Conservation (phyloP, 495 filamentous ascomycete genomes). For the Xylaria palmicola region DNA sequence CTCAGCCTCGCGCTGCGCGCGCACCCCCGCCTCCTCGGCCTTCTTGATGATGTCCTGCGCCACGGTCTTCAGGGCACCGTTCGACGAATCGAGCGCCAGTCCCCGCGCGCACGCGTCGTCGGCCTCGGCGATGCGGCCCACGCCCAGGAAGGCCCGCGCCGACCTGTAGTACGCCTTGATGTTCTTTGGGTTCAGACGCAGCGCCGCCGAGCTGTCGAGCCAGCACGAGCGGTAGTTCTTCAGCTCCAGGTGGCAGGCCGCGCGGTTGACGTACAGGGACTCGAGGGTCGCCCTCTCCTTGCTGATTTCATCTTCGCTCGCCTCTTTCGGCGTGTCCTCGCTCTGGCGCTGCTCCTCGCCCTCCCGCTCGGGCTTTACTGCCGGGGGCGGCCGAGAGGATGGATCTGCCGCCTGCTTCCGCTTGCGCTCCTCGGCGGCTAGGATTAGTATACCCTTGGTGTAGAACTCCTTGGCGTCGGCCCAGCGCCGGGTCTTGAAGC, state of each 20-base stretch:
- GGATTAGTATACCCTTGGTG: conserved; percentile 70
- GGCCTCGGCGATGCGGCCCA: conserved; percentile 72
- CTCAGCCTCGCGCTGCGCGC: conserved; percentile 48
- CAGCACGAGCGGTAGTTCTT: conserved; percentile 80
- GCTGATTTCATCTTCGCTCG: conserved; percentile 47
- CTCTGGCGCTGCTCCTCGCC: conserved; percentile 15
- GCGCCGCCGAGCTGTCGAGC: conserved; percentile 74
- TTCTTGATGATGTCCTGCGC: conserved; percentile 54
- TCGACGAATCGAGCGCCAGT: conserved; percentile 61
- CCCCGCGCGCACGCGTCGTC: conserved; percentile 72
- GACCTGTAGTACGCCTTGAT: conserved; percentile 89
- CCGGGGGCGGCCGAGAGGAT: conserved; percentile 3
- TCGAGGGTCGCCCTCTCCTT: conserved; percentile 64
- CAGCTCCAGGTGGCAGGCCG: conserved; percentile 72
- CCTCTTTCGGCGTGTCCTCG: conserved; percentile 30
- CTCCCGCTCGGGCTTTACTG: conserved; percentile 35
- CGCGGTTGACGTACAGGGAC: conserved; percentile 78
- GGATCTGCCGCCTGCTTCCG: conserved; percentile 24
- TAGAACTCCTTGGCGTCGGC: conserved; percentile 89
- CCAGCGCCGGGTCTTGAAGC: conserved; percentile 71
- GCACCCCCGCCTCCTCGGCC: conserved; percentile 34
- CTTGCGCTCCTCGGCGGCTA: conserved; percentile 57
- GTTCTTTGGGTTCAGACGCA: conserved; percentile 74
- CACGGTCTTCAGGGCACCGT: conserved; percentile 54
- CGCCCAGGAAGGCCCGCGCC: conserved; percentile 67